Percentiles rank a stretch among this genome's conserved stretches.
phyloP scores from a whole-genome alignment of 306 rosid species.

The Quercus bicolor region DNA sequence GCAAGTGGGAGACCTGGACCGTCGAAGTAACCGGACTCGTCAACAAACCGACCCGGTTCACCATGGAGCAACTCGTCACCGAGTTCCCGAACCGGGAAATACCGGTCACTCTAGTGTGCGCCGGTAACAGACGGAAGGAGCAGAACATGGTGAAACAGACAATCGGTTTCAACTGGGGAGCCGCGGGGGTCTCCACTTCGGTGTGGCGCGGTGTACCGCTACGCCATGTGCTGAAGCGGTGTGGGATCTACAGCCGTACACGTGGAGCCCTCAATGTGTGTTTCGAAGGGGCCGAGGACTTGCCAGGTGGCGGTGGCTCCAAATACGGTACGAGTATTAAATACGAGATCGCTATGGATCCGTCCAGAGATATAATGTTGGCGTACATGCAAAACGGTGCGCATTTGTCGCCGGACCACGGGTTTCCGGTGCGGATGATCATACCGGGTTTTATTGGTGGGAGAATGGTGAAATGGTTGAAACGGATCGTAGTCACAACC shows the following conservation, averaged over 20 bases:
- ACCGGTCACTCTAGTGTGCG: constrained; percentile 62
- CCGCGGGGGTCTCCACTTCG: constrained; percentile 64
- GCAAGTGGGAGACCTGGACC: constrained; percentile 59
- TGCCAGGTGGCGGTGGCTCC: constrained; percentile 86
- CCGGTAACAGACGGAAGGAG: constrained; percentile 76
- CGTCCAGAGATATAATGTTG: constrained; percentile 65
- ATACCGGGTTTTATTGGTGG: constrained; percentile 79
- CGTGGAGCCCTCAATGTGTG: constrained; percentile 68
- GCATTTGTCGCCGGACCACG: constrained; percentile 63
- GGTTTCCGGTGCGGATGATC: constrained; percentile 71
- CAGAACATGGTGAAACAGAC: constrained; percentile 75
- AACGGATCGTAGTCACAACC: constrained; percentile 64
- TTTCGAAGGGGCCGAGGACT: constrained; percentile 75
- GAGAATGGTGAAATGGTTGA: constrained; percentile 85
- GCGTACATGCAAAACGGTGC: constrained; percentile 88
- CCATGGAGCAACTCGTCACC: constrained; percentile 54
- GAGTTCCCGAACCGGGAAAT: constrained; percentile 52
- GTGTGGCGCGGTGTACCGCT: constrained; percentile 70
- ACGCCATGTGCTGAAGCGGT: constrained; percentile 43
- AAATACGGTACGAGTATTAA: constrained; percentile 66
- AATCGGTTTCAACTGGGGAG: constrained; percentile 83
- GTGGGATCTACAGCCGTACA: constrained; percentile 42
- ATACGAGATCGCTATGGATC: constrained; percentile 68
- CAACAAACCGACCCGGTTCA: constrained; percentile 41
- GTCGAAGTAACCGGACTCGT: constrained; percentile 71